Percentiles rank a stretch among this genome's conserved stretches.
These are phyloP conservation scores for Flueggea neowawraea DNA, from an alignment of 441 rosid genomes.

Conservation along the genomic window DNA sequence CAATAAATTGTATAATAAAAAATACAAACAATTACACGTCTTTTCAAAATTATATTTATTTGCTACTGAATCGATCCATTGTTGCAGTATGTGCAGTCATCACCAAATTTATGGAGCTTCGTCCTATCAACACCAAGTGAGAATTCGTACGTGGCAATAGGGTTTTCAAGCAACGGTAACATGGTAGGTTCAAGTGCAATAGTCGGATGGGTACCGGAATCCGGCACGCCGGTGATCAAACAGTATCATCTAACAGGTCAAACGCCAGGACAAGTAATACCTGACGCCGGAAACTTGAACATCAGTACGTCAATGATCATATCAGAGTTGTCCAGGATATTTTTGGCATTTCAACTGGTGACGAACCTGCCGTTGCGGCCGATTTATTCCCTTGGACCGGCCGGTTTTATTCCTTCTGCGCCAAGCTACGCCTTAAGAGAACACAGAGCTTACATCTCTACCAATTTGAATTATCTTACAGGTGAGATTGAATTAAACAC, in stretches of 20 bases:
- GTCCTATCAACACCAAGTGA: slow-evolving; percentile 58
- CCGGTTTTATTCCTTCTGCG: slow-evolving; percentile 39
- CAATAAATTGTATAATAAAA: neutral
- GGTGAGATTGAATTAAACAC: slow-evolving; percentile 33
- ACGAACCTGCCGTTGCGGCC: slow-evolving; percentile 35
- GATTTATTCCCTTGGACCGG: slow-evolving; percentile 62
- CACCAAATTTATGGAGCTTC: slow-evolving; percentile 58
- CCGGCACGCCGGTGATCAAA: slow-evolving; percentile 29
- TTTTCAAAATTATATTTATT: neutral
- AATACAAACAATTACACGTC: neutral
- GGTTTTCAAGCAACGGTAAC: slow-evolving; percentile 54
- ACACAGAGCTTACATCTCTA: slow-evolving; percentile 47
- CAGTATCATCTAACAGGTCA: slow-evolving; percentile 49
- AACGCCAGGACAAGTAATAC: slow-evolving; percentile 33
- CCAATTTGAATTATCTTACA: slow-evolving; percentile 50
- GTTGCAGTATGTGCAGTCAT: slow-evolving; percentile 44
- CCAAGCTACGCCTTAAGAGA: slow-evolving; percentile 37
- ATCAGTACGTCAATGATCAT: slow-evolving; percentile 34
- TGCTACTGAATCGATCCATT: neutral
- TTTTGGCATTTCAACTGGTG: slow-evolving; percentile 62
- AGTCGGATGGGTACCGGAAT: slow-evolving; percentile 68
- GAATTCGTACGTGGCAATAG: slow-evolving; percentile 52
- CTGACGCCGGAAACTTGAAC: slow-evolving; percentile 52
- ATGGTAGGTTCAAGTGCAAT: slow-evolving; percentile 81
- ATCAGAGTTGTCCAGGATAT: slow-evolving; percentile 44